A percentile compares a stretch with the other conserved stretches of the same genome.
Conservation (phyloP, 1,139 yeast species). For the Wickerhamiella infanticola region DNA sequence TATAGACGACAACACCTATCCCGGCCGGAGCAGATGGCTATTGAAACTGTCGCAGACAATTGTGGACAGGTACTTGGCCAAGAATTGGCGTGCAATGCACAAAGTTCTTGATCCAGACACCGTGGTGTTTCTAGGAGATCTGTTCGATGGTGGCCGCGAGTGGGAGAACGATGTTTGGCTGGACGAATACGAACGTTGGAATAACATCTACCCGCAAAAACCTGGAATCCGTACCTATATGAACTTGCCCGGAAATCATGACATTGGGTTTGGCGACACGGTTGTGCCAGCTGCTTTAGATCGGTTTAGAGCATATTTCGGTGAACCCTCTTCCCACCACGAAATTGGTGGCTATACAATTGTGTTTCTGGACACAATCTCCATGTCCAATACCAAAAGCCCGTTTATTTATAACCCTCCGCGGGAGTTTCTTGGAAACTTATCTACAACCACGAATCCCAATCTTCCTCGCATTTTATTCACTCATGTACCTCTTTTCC, state of each 20-base stretch:
- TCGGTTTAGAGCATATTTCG: slow-evolving; percentile 60
- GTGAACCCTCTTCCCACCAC: slow-evolving; percentile 43
- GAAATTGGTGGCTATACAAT: slow-evolving; percentile 63
- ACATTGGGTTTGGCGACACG: slow-evolving; percentile 76
- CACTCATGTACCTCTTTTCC: slow-evolving; percentile 64
- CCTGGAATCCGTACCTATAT: slow-evolving; percentile 32
- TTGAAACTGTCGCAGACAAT: slow-evolving; percentile 25
- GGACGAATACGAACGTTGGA: slow-evolving; percentile 56
- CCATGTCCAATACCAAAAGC: slow-evolving; percentile 42
- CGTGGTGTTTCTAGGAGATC: slow-evolving; percentile 70
- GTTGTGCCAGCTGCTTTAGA: slow-evolving; percentile 36
- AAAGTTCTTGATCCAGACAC: slow-evolving; percentile 53
- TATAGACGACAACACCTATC: slow-evolving; percentile 58
- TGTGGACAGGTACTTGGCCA: slow-evolving; percentile 62
- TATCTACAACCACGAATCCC: slow-evolving; percentile 18
- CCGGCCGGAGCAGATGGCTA: slow-evolving; percentile 24
- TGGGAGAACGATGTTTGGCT: slow-evolving; percentile 64
- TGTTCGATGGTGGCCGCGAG: slow-evolving; percentile 90
- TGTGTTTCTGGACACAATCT: slow-evolving; percentile 65
- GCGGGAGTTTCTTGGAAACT: slow-evolving; percentile 24
- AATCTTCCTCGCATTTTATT: slow-evolving; percentile 48
- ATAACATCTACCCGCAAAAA: slow-evolving; percentile 40
- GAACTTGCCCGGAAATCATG: slow-evolving; percentile 86
- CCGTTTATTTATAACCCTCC: slow-evolving; percentile 31
- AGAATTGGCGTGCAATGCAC: slow-evolving; percentile 58